These are phyloP conservation scores for Rhodotorula sp. DNA, from an alignment of 1,284 basidiomycete genomes.

Conservation along the genomic window DNA sequence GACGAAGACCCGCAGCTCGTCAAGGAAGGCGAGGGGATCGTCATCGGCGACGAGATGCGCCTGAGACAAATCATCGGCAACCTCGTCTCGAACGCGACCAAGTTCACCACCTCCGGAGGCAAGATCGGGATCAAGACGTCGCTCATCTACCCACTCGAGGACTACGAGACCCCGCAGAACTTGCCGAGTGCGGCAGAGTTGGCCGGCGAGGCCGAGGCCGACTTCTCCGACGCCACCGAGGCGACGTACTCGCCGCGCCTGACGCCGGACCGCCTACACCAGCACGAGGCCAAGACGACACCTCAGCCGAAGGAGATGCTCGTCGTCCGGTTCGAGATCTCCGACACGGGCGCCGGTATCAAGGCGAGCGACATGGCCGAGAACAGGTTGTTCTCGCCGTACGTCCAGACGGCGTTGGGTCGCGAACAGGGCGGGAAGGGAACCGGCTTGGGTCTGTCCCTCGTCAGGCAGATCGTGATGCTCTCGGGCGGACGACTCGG, in stretches of 20 bases:
- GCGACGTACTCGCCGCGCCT: slow-evolving; percentile 34
- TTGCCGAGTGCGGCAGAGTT: slow-evolving; percentile 4
- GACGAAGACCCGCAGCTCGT: slow-evolving; percentile 49
- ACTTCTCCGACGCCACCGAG: slow-evolving; percentile 5
- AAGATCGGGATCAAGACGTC: slow-evolving; percentile 61
- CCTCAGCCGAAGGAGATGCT: slow-evolving; percentile 43
- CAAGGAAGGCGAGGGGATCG: slow-evolving; percentile 59
- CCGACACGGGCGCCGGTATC: slow-evolving; percentile 77
- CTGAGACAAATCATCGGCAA: slow-evolving; percentile 62
- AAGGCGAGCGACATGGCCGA: slow-evolving; percentile 66
- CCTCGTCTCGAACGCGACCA: slow-evolving; percentile 53
- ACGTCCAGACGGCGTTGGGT: slow-evolving; percentile 56
- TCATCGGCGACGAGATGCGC: slow-evolving; percentile 75
- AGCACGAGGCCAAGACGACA: slow-evolving; percentile 28
- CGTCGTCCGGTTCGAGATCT: slow-evolving; percentile 73
- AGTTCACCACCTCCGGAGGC: slow-evolving; percentile 73
- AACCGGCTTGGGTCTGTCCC: slow-evolving; percentile 61
- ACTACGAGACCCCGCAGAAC: background rate
- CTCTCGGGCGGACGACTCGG: slow-evolving; percentile 75
- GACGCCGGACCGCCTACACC: slow-evolving; percentile 23
- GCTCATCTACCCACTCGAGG: slow-evolving; percentile 55
- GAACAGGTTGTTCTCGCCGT: slow-evolving; percentile 52
- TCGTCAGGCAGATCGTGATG: slow-evolving; percentile 86
- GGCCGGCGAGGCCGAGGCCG: background rate
- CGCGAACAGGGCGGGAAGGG: slow-evolving; percentile 62